Percentiles rank a stretch among this genome's conserved stretches.
Evolutionary conservation across 352 stramenopile genomes (phyloP).

Genomic region (Globisporangium middletonii): DNA sequence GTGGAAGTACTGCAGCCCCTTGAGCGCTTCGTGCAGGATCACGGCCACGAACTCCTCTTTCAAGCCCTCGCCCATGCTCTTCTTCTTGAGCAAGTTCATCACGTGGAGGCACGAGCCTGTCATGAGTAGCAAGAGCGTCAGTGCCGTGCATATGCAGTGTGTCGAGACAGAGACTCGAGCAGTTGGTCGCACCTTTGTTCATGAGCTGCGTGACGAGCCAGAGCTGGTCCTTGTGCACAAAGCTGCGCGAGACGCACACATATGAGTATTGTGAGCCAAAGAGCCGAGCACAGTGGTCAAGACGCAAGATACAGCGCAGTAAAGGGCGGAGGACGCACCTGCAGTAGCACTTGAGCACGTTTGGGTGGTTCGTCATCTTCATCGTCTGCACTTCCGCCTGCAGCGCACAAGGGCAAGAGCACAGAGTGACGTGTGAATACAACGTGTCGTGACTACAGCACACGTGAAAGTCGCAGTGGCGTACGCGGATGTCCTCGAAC

Average conservation of each 20-base stretch:
- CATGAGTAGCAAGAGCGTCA: background rate
- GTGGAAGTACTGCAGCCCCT: slow-evolving; percentile 99
- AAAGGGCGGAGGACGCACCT: slow-evolving; percentile 28
- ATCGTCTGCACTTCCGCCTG: slow-evolving; percentile 97
- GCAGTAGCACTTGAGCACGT: slow-evolving; percentile 97
- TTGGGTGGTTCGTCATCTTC: slow-evolving; percentile 97
- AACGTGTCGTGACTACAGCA: background rate
- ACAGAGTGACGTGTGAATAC: background rate
- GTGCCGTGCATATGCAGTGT: background rate
- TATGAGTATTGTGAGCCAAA: background rate
- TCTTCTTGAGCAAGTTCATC: slow-evolving; percentile 93
- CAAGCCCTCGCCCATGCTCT: slow-evolving; percentile 81
- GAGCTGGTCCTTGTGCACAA: slow-evolving; percentile 96
- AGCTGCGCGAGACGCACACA: slow-evolving; percentile 39
- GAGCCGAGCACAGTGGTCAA: background rate
- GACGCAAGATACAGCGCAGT: background rate
- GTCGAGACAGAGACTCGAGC: background rate
- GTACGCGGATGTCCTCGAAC: slow-evolving; percentile 87
- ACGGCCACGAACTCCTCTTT: slow-evolving; percentile 96
- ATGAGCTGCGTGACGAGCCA: slow-evolving; percentile 99
- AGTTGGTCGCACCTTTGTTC: slow-evolving; percentile 86
- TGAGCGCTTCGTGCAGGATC: slow-evolving; percentile 95
- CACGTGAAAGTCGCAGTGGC: slow-evolving; percentile 2
- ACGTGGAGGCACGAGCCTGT: slow-evolving; percentile 94
- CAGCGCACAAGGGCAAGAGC: background rate